phyloP scores from a whole-genome alignment of 2,329 filamentous ascomycete species.

The Xylaria sp. region DNA sequence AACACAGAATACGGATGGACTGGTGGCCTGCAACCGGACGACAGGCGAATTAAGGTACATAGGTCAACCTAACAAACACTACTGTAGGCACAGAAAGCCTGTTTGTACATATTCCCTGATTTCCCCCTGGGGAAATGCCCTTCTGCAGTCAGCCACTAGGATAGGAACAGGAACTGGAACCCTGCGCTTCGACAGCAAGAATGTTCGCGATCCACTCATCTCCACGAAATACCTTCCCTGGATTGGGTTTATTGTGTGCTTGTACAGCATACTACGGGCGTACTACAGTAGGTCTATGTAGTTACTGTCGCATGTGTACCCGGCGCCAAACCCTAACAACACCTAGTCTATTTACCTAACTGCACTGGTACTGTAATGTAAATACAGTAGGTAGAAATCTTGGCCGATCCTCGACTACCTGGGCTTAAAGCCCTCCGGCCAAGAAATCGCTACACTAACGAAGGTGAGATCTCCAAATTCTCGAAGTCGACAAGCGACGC shows the following conservation, averaged over 20 bases:
- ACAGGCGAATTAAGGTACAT: conserved; percentile 11
- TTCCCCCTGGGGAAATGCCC: conserved; percentile 35
- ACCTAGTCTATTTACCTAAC: not conserved
- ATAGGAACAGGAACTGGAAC: conserved; percentile 31
- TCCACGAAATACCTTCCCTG: conserved; percentile 2
- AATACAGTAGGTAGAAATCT: not conserved
- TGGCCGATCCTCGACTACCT: conserved; percentile 8
- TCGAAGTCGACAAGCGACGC: conserved; percentile 4
- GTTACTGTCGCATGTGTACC: not conserved
- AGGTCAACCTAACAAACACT: conserved; percentile 2
- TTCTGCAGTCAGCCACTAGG: conserved; percentile 33
- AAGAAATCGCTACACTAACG: not conserved
- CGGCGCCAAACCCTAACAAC: conserved; percentile 12
- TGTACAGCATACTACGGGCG: not conserved
- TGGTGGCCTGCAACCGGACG: conserved; percentile 4
- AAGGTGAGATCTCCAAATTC: conserved; percentile 7
- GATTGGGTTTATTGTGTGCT: conserved; percentile 23
- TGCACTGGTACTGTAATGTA: conserved; percentile 7
- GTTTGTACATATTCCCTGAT: conserved; percentile 13
- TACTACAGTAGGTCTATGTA: not conserved
- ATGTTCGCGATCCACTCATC: conserved; percentile 8
- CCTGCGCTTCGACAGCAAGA: conserved; percentile 24
- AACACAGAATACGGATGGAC: conserved; percentile 21
- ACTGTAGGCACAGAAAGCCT: conserved; percentile 10
- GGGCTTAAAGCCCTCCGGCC: not conserved